Evolutionary conservation across 140 eudicot species (phyloP), one percentile per base, ranked within the genome.

Genomic region (Cichorium intybus): DNA sequence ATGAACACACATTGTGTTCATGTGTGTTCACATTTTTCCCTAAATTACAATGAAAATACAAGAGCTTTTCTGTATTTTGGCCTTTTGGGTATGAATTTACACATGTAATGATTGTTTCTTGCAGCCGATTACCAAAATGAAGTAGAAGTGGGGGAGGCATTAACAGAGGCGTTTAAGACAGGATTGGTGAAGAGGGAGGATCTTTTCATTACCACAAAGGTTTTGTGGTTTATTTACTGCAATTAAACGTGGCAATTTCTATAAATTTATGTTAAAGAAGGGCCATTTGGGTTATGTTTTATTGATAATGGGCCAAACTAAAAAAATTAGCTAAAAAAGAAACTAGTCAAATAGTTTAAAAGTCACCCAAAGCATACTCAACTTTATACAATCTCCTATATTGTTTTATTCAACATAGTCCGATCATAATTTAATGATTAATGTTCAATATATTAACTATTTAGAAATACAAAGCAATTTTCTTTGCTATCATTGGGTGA

Each of bases 131-230:
- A 88, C 65, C 78, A 79, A 72, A 88, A 88, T 63, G 96, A 88
- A 80, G 68, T 61, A 26, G 96, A 88, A 75, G 96, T 88, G 11
- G 96, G 94, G 60, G 94, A 88, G 76, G 96, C 94, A 58, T 81
- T 88, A 24, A 72, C 82, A 2, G 96, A 79, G 71, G 96, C 89
- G 17, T 76, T 88, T 69, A 57, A 80, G 65, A 67, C 85, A 5
- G 94, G 94, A 43, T 74, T 88, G 41, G 89, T 85, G 63, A 88
- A 85, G 78, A 85, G 96, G 69, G 96, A 87, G 73, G 95, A 87
- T 63, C 84, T 87, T 39, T 88, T 88, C 70, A 85, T 88, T 29
- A 88, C 96, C 14, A 84, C 96, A 68, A 88, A 88, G 94, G 96
- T 69, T 43, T 77, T 26, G 66, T 65, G 33, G 8, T 63, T 22